Evolutionary conservation across 2,329 filamentous ascomycete genomes (phyloP).

Genomic region (Lanzia echinophila): DNA sequence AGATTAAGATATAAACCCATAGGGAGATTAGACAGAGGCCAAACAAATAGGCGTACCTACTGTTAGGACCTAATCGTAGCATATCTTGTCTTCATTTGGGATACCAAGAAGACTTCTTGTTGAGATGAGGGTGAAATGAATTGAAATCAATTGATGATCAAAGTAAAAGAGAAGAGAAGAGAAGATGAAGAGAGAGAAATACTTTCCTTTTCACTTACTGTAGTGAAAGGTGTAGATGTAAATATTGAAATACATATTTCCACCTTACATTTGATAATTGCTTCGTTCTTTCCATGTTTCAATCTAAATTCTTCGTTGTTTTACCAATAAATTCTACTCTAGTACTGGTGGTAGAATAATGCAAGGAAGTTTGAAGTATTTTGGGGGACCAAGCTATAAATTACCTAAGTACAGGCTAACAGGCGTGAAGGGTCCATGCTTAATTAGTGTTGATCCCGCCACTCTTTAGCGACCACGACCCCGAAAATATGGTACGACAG

Average conservation of each 20-base stretch:
- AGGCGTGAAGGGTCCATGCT: too few relatives aligned
- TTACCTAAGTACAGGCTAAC: too few relatives aligned
- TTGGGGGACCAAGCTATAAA: too few relatives aligned
- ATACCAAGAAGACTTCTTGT: background rate
- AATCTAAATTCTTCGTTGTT: background rate
- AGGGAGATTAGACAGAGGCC: background rate
- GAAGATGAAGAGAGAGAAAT: background rate
- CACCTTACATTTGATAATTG: background rate
- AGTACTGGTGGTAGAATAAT: background rate
- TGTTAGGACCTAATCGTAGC: background rate
- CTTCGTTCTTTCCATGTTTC: background rate
- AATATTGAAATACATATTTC: background rate
- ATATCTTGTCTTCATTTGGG: background rate
- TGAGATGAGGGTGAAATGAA: background rate
- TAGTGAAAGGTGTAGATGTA: background rate
- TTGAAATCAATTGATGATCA: background rate
- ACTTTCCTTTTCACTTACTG: background rate
- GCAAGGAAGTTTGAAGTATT: background rate
- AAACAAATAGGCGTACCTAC: background rate
- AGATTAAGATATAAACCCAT: background rate
- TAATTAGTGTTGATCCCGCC: too few relatives aligned
- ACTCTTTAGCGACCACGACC: too few relatives aligned
- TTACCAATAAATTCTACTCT: too few relatives aligned
- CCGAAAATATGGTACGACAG: too few relatives aligned
- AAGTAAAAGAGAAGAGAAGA: background rate